These are phyloP conservation scores for Hypoxylon fuscum DNA, from an alignment of 495 filamentous ascomycete species.

Conservation along the genomic window DNA sequence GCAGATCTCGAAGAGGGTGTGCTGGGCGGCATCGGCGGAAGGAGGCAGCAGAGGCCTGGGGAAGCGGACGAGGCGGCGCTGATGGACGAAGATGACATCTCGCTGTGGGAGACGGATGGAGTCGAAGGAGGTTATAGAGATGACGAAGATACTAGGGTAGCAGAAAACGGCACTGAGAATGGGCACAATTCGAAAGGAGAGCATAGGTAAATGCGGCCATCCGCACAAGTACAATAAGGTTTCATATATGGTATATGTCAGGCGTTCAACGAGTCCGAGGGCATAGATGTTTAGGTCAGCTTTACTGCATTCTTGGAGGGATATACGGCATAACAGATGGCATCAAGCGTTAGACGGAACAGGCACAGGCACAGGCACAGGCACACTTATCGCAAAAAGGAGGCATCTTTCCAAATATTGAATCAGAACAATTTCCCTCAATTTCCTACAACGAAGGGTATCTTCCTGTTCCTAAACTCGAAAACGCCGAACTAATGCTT, in stretches of 20 bases:
- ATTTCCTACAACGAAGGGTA: slow-evolving; percentile 35
- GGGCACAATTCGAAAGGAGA: neutral
- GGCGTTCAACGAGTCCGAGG: slow-evolving; percentile 22
- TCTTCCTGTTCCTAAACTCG: slow-evolving; percentile 17
- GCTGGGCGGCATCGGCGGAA: slow-evolving; percentile 33
- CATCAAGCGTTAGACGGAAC: slow-evolving; percentile 7
- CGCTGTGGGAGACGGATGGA: slow-evolving; percentile 59
- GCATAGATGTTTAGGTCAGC: slow-evolving; percentile 8
- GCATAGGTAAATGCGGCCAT: slow-evolving; percentile 7
- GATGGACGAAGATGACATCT: slow-evolving; percentile 70
- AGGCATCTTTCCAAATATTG: neutral
- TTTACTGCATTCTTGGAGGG: slow-evolving; percentile 26
- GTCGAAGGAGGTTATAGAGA: slow-evolving; percentile 55
- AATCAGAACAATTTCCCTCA: slow-evolving; percentile 20
- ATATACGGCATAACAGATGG: slow-evolving; percentile 20
- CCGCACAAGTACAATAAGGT: no score
- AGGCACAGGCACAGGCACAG: neutral
- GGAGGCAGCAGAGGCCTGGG: slow-evolving; percentile 34
- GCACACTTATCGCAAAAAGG: slow-evolving; percentile 1
- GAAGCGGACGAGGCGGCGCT: slow-evolving; percentile 53
- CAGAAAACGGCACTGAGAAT: neutral
- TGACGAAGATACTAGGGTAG: slow-evolving; percentile 27
- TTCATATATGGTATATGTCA: neutral
- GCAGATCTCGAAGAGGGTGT: slow-evolving; percentile 38
- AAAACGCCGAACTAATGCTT: slow-evolving; percentile 23